Evolutionary conservation across 768 basidiomycete genomes (phyloP).

Genomic region (Amanita pseudoporphyria): DNA sequence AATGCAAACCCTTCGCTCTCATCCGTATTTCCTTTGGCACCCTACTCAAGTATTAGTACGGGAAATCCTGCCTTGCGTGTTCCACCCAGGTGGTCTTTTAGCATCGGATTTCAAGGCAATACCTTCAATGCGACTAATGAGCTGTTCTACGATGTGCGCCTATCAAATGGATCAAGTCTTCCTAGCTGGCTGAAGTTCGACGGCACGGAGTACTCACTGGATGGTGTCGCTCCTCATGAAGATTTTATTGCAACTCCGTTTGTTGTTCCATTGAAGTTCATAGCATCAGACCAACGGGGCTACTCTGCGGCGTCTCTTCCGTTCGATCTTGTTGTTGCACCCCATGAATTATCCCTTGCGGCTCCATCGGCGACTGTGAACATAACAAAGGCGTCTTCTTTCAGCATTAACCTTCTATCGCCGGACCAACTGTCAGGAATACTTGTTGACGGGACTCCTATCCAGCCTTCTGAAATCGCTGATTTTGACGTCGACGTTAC

Average conservation of each 20-base stretch:
- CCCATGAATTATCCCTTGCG: constrained; percentile 53
- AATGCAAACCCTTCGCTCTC: constrained; percentile 55
- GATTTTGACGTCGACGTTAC: constrained; percentile 51
- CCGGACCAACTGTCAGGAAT: constrained; percentile 54
- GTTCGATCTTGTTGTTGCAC: constrained; percentile 60
- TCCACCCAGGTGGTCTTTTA: constrained; percentile 82
- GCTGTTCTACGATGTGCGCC: constrained; percentile 55
- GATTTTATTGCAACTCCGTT: constrained; percentile 27
- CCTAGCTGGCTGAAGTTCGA: constrained; percentile 76
- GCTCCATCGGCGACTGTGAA: constrained; percentile 51
- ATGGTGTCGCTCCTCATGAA: constrained; percentile 62
- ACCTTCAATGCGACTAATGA: constrained; percentile 44
- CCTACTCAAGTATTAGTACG: constrained; percentile 45
- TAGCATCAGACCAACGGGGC: constrained; percentile 66
- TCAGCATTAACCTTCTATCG: constrained; percentile 43
- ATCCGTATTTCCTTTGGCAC: constrained; percentile 63
- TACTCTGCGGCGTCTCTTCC: constrained; percentile 49
- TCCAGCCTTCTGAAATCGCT: constrained; percentile 51
- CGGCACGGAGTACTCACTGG: constrained; percentile 55
- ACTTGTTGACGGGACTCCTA: constrained; percentile 47
- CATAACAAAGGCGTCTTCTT: constrained; percentile 45
- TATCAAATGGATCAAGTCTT: constrained; percentile 56
- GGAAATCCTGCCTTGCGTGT: constrained; percentile 54
- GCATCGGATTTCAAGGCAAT: constrained; percentile 66
- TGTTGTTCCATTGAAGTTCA: constrained; percentile 43